These are phyloP conservation scores for Chaetomiaceae sp. DNA, from an alignment of 2,329 filamentous ascomycete species.

Conservation along the genomic window DNA sequence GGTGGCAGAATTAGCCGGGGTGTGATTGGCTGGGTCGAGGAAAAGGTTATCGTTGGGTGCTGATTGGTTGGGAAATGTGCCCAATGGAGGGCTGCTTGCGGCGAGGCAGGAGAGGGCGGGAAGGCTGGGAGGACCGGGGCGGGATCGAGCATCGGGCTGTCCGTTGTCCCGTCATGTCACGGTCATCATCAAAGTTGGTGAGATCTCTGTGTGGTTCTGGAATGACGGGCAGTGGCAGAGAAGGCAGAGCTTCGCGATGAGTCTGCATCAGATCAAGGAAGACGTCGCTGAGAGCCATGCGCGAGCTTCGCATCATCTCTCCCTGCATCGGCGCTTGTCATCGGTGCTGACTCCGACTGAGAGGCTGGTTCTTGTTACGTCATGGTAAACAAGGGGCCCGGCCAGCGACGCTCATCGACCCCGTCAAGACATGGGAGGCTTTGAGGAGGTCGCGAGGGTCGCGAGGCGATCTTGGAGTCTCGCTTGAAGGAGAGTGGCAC, in stretches of 20 bases:
- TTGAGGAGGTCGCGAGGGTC: background rate
- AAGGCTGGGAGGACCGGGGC: too few species aligned
- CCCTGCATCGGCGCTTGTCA: conserved; percentile 1
- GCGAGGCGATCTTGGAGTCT: background rate
- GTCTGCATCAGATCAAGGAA: background rate
- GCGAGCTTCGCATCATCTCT: background rate
- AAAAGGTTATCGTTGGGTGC: conserved; percentile 17
- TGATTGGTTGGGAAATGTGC: conserved; percentile 7
- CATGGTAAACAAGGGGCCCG: conserved; percentile 4
- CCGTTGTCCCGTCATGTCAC: too few species aligned
- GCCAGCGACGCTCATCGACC: background rate
- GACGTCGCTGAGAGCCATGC: background rate
- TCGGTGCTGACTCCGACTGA: conserved; percentile 10
- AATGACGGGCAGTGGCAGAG: too few species aligned
- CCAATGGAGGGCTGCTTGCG: too few species aligned
- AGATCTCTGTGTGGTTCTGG: too few species aligned
- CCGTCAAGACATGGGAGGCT: background rate
- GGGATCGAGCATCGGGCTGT: too few species aligned
- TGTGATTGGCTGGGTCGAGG: conserved; percentile 7
- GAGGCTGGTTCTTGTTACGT: conserved; percentile 13
- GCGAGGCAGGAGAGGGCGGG: too few species aligned
- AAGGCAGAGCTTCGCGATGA: too few species aligned
- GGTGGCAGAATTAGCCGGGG: background rate
- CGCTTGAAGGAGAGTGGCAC: background rate
- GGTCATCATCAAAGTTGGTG: too few species aligned